These are phyloP conservation scores for Boletus insuetus DNA, from an alignment of 768 basidiomycete species.

Conservation along the genomic window DNA sequence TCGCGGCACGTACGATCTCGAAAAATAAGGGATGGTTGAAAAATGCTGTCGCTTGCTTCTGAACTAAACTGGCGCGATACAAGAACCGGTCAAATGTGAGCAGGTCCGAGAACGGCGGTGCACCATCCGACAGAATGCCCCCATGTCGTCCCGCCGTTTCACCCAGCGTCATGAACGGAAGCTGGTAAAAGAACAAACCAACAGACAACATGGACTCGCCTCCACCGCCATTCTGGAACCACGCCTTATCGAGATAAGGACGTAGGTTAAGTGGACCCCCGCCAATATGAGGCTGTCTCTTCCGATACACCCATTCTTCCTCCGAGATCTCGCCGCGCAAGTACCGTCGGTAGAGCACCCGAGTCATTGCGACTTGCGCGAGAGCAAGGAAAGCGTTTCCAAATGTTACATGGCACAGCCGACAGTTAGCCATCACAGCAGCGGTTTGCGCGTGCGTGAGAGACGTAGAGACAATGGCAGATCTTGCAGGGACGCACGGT, in stretches of 20 bases:
- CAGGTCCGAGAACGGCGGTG: slow-evolving; percentile 41
- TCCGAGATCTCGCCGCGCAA: slow-evolving; percentile 43
- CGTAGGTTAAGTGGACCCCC: slow-evolving; percentile 45
- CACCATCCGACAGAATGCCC: slow-evolving; percentile 2
- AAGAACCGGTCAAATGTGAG: slow-evolving; percentile 46
- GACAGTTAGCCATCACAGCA: slow-evolving; percentile 40
- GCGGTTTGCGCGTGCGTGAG: slow-evolving; percentile 33
- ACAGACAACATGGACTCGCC: slow-evolving; percentile 43
- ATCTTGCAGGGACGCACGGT: slow-evolving; percentile 35
- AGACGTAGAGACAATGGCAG: slow-evolving; percentile 19
- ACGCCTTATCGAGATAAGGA: slow-evolving; percentile 44
- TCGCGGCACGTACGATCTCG: slow-evolving; percentile 33
- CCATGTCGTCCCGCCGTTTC: not conserved
- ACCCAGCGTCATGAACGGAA: slow-evolving; percentile 48
- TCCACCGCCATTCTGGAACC: slow-evolving; percentile 44
- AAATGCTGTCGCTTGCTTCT: slow-evolving; percentile 32
- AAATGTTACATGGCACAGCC: slow-evolving; percentile 43
- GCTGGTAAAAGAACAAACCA: slow-evolving; percentile 41
- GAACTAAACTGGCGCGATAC: slow-evolving; percentile 37
- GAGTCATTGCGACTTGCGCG: slow-evolving; percentile 51
- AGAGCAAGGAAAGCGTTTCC: slow-evolving; percentile 50
- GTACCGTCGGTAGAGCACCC: slow-evolving; percentile 47
- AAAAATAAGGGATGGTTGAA: slow-evolving; percentile 45
- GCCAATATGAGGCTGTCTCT: not conserved
- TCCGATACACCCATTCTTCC: not conserved